phyloP scores from a whole-genome alignment of 1,284 basidiomycete genomes.

The Schizopora paradoxa region DNA sequence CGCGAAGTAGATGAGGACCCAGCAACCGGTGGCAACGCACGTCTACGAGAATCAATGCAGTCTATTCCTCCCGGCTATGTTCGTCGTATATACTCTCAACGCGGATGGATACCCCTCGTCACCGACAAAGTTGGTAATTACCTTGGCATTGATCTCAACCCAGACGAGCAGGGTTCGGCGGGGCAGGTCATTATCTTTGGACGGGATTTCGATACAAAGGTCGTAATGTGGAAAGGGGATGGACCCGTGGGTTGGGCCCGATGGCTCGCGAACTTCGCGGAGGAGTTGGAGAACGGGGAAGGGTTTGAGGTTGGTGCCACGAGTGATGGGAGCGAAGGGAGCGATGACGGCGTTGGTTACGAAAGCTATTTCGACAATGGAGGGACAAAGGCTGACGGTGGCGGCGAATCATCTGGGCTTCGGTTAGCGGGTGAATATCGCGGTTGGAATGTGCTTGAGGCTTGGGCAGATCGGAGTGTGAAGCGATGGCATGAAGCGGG shows the following conservation, averaged over 20 bases:
- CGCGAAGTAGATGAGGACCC: slow-evolving; percentile 85
- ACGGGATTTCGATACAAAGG: slow-evolving; percentile 96
- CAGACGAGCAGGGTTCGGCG: slow-evolving; percentile 66
- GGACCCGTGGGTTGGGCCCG: slow-evolving; percentile 91
- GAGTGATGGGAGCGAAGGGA: slow-evolving; percentile 50
- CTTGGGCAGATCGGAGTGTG: slow-evolving; percentile 83
- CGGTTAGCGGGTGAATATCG: slow-evolving; percentile 77
- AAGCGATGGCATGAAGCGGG: slow-evolving; percentile 81
- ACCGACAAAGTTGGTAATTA: slow-evolving; percentile 96
- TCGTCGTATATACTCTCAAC: slow-evolving; percentile 83
- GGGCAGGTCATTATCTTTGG: slow-evolving; percentile 98
- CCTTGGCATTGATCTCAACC: slow-evolving; percentile 91
- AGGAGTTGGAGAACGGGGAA: slow-evolving; percentile 88
- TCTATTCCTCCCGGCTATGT: slow-evolving; percentile 92
- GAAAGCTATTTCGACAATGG: slow-evolving; percentile 83
- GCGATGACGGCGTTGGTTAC: slow-evolving; percentile 82
- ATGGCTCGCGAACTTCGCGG: slow-evolving; percentile 90
- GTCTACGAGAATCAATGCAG: slow-evolving; percentile 74
- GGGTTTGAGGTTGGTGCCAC: slow-evolving; percentile 71
- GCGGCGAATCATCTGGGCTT: slow-evolving; percentile 67
- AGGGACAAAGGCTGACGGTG: slow-evolving; percentile 67
- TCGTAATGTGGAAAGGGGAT: slow-evolving; percentile 89
- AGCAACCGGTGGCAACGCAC: slow-evolving; percentile 67
- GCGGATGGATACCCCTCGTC: slow-evolving; percentile 94
- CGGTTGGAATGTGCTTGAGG: slow-evolving; percentile 88